These are phyloP conservation scores for Tetrahymena elliotti DNA, from an alignment of 73 alveolate genomes.

Conservation along the genomic window DNA sequence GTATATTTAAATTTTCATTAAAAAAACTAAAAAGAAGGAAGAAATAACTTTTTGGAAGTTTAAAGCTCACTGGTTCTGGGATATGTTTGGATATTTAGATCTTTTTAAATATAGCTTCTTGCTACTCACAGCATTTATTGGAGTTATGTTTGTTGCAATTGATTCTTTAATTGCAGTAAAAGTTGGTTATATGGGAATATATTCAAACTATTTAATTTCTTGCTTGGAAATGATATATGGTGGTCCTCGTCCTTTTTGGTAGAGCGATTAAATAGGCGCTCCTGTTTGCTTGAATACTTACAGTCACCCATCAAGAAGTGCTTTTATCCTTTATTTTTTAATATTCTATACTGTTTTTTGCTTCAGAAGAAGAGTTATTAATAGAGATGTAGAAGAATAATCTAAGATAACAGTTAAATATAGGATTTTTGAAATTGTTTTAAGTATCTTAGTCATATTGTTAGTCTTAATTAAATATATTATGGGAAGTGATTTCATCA, in stretches of 20 bases:
- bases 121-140: neutral
- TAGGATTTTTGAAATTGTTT: neutral
- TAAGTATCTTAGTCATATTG: neutral
- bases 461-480: neutral
- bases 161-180: neutral
- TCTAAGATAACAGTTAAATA: neutral
- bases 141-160: neutral
- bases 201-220: neutral
- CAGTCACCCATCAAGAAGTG: neutral
- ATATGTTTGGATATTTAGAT: neutral
- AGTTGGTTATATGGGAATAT: neutral
- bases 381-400: neutral
- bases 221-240: neutral
- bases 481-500: neutral
- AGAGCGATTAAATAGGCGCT: neutral
- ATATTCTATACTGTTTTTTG: neutral
- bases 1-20: neutral
- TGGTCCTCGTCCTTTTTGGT: neutral
- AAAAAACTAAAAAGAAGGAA: neutral
- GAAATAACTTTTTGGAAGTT: neutral
- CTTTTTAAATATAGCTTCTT: neutral
- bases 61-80: neutral
- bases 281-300: neutral
- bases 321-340: neutral
- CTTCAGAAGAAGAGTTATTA: neutral